Evolutionary conservation across 192 early-diverging fungal genomes (phyloP).

Genomic region (Gigaspora rosea): DNA sequence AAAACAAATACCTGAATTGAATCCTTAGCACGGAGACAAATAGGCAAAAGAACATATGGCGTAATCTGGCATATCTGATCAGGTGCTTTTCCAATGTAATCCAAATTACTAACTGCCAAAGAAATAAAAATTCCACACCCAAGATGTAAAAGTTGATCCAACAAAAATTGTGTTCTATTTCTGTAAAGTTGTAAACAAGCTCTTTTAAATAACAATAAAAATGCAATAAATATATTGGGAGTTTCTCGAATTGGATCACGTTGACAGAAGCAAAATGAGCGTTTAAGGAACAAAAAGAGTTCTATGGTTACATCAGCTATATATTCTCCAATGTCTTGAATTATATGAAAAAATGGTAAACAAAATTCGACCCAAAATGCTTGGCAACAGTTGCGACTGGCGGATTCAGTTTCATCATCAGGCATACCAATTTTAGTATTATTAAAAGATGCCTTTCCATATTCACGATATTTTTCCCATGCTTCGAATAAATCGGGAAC

Average conservation of each 20-base stretch:
- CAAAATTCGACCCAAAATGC: neutral
- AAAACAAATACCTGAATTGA: neutral
- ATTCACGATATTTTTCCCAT: conserved; percentile 50
- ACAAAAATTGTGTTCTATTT: conserved; percentile 44
- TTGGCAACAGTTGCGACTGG: neutral
- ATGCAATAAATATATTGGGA: conserved; percentile 49
- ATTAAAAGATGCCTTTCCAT: conserved; percentile 31
- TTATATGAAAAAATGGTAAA: neutral
- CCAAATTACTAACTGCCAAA: conserved; percentile 47
- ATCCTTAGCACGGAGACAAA: neutral
- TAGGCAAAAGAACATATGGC: conserved; percentile 24
- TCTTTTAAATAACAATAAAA: conserved; percentile 48
- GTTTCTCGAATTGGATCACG: conserved; percentile 50
- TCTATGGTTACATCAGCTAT: neutral
- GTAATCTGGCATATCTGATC: conserved; percentile 47
- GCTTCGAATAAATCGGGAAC: conserved; percentile 49
- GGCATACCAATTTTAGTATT: neutral
- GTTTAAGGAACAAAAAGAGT: neutral
- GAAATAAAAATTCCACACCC: conserved; percentile 57
- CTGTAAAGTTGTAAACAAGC: conserved; percentile 55
- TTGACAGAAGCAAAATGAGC: conserved; percentile 24
- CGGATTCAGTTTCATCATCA: neutral
- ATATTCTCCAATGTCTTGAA: neutral
- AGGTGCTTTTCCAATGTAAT: conserved; percentile 56
- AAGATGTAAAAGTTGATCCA: conserved; percentile 58